A percentile compares a stretch with the other conserved stretches of the same genome.
phyloP scores from a whole-genome alignment of 495 filamentous ascomycete species.

The Hypoxylon crocopeplum region DNA sequence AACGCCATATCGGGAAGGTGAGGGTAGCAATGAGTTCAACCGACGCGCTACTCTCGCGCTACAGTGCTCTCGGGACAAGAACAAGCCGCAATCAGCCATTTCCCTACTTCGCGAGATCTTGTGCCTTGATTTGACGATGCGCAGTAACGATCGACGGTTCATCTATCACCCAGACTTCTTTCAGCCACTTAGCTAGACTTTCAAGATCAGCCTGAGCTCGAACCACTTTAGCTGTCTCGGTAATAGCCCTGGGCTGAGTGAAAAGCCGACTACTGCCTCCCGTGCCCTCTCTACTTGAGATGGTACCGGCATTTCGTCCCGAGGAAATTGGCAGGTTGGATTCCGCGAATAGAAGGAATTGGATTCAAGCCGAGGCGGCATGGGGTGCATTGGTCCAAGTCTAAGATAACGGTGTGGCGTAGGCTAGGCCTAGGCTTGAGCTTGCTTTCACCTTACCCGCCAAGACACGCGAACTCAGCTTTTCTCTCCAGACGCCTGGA shows the following conservation, averaged over 20 bases:
- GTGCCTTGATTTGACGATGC: not conserved
- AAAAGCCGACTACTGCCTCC: not conserved
- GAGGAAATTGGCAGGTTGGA: constrained; percentile 13
- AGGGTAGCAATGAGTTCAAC: constrained; percentile 13
- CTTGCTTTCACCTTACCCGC: not conserved
- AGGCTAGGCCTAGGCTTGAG: not conserved
- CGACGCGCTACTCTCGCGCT: not conserved
- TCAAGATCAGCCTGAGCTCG: not conserved
- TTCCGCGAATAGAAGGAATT: constrained; percentile 20
- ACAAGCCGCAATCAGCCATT: constrained; percentile 1
- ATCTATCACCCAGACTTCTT: not conserved
- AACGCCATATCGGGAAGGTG: constrained; percentile 30
- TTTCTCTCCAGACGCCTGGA: not conserved
- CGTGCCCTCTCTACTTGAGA: not conserved
- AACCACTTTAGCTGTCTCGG: not conserved
- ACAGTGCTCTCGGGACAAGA: constrained; percentile 1
- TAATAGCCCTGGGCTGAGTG: not conserved
- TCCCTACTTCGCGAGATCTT: constrained; percentile 1
- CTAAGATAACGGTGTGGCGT: constrained; percentile 24
- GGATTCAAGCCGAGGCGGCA: constrained; percentile 4
- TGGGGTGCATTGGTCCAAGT: not conserved
- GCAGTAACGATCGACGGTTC: not conserved
- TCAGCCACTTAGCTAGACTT: not conserved
- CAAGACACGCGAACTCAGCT: constrained; percentile 6
- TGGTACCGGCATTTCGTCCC: constrained; percentile 3